These are phyloP conservation scores for Eutreptiella sp. DNA, from an alignment of 208 protist species.

Conservation along the genomic window DNA sequence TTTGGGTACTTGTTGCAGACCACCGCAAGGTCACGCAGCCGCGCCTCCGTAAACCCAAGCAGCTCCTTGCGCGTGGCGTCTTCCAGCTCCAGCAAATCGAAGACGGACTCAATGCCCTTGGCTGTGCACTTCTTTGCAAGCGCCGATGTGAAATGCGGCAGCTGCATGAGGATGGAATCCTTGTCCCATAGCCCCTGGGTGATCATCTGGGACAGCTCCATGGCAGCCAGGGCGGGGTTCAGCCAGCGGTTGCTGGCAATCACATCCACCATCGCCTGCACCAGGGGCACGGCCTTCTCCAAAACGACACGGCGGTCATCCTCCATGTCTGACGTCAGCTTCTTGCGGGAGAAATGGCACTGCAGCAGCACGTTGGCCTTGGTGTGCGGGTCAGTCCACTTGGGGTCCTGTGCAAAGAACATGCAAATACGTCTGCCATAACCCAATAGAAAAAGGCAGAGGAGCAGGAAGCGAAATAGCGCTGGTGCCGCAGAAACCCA, in stretches of 20 bases:
- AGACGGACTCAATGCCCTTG: slow-evolving; percentile 45
- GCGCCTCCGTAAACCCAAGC: slow-evolving; percentile 32
- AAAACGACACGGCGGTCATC: background rate
- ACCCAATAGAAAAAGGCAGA: too few species aligned
- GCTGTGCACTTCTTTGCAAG: slow-evolving; percentile 33
- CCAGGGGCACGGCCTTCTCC: background rate
- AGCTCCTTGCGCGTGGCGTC: slow-evolving; percentile 47
- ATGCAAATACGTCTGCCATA: too few species aligned
- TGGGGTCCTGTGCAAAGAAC: too few species aligned
- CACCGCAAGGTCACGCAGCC: slow-evolving; percentile 53
- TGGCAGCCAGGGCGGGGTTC: slow-evolving; percentile 59
- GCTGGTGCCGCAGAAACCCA: too few species aligned
- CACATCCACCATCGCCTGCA: slow-evolving; percentile 74
- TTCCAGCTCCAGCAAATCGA: slow-evolving; percentile 70
- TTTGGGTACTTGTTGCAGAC: slow-evolving; percentile 69
- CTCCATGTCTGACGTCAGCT: background rate
- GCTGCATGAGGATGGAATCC: slow-evolving; percentile 63
- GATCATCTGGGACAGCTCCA: slow-evolving; percentile 84
- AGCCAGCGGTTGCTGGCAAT: slow-evolving; percentile 62
- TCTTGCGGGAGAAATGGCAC: slow-evolving; percentile 27
- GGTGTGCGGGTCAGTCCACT: slow-evolving; percentile 49
- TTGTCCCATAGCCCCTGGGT: slow-evolving; percentile 68
- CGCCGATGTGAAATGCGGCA: slow-evolving; percentile 58
- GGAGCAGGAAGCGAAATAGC: too few species aligned
- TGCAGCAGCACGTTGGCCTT: slow-evolving; percentile 83